Conservation (phyloP, 2,329 filamentous ascomycete species). For the Aquanectria penicillioides region DNA sequence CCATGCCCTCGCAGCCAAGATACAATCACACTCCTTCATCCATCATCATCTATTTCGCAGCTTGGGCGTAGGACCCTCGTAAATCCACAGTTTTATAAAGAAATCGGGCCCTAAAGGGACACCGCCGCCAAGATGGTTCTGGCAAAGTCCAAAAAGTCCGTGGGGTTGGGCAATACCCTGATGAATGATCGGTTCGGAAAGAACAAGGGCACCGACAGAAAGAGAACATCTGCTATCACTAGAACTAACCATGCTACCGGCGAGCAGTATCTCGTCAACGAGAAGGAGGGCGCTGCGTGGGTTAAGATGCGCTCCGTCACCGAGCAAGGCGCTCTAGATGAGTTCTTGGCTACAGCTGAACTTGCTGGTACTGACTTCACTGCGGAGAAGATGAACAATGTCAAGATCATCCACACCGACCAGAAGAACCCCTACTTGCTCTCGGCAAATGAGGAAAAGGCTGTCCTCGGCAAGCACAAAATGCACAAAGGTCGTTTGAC, state of each 20-base stretch:
- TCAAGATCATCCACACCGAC: slow-evolving; percentile 97
- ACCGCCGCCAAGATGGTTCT: slow-evolving; percentile 59
- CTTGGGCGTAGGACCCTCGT: slow-evolving; percentile 29
- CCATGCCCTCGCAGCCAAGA: slow-evolving; percentile 29
- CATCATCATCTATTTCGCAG: slow-evolving; percentile 12
- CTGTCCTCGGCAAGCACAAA: slow-evolving; percentile 81
- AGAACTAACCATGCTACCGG: slow-evolving; percentile 83
- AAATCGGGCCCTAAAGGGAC: neutral
- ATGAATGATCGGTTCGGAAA: slow-evolving; percentile 99
- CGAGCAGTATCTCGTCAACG: slow-evolving; percentile 92
- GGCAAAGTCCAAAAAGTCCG: slow-evolving; percentile 93
- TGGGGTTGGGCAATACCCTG: slow-evolving; percentile 94
- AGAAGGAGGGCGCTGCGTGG: slow-evolving; percentile 91
- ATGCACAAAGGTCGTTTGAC: slow-evolving; percentile 83
- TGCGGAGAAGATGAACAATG: slow-evolving; percentile 97
- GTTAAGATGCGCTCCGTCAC: slow-evolving; percentile 99
- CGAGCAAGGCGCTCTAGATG: slow-evolving; percentile 94
- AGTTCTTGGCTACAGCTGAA: slow-evolving; percentile 95
- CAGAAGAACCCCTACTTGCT: slow-evolving; percentile 96
- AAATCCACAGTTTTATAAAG: slow-evolving; percentile 4
- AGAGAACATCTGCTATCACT: slow-evolving; percentile 68
- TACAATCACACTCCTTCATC: slow-evolving; percentile 31
- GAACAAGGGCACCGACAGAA: slow-evolving; percentile 85
- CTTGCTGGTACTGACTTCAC: slow-evolving; percentile 99
- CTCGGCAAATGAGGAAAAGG: slow-evolving; percentile 84